These are phyloP conservation scores for Coemansia sp. DNA, from an alignment of 192 early-diverging fungal genomes.

Conservation along the genomic window DNA sequence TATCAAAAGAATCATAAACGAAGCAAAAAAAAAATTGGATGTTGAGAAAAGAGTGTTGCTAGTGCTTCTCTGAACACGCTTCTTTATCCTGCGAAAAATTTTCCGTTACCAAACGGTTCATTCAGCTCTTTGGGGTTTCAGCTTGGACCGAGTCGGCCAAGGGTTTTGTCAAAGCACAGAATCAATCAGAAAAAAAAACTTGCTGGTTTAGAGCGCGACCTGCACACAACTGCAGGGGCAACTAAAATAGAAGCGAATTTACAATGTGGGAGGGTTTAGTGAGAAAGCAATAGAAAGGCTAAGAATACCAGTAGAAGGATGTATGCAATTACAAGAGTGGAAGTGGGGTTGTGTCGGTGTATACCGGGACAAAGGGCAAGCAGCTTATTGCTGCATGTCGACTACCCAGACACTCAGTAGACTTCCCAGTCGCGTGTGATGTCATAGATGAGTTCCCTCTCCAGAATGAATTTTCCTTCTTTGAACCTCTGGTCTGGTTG, in stretches of 20 bases:
- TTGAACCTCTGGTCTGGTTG: slow-evolving; percentile 40
- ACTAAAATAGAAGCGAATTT: neutral
- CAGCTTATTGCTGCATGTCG: neutral
- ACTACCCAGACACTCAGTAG: neutral
- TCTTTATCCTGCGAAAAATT: neutral
- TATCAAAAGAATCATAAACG: slow-evolving; percentile 6
- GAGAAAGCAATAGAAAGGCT: slow-evolving; percentile 12
- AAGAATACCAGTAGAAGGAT: slow-evolving; percentile 8
- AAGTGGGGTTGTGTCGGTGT: neutral
- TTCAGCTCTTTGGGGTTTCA: neutral
- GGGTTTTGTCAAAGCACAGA: neutral
- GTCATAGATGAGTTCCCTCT: slow-evolving; percentile 39
- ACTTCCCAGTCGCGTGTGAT: slow-evolving; percentile 36
- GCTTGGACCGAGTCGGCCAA: neutral
- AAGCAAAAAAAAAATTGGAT: neutral
- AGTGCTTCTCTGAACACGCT: neutral
- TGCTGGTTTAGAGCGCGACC: neutral
- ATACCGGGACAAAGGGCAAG: neutral
- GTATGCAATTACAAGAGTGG: neutral
- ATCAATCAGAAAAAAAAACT: neutral
- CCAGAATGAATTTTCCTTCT: slow-evolving; percentile 51
- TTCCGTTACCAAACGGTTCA: neutral
- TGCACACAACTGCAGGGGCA: neutral
- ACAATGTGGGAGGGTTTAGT: neutral
- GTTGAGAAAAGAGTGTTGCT: neutral